Base-by-base conservation (phyloP, 805 yeast species). In the Yueomyces sinensis region DNA sequence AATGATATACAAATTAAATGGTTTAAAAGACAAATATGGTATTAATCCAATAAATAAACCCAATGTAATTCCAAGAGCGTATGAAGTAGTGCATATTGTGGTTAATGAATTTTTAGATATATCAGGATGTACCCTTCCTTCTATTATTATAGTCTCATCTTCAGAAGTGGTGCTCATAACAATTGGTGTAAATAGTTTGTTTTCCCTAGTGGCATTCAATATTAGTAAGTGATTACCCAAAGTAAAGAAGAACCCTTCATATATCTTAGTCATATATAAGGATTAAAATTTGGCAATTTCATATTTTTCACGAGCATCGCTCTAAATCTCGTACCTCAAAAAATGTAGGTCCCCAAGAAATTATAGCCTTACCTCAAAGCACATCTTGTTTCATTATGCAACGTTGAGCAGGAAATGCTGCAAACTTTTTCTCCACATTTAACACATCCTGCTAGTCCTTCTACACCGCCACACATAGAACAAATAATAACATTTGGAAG, bases 1-100 rank as follows among this genome's bases (percentile, higher is more conserved):
- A 9, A 66, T 52, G 9, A 79, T 38, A 51, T 81, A 84, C 0
- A 73, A 13, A 4, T 69, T 48, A 20, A 64, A 50, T 5, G 62
- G 54, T 29, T 50, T 56, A 42, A 63, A 58, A 2, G 37, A 36
- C 2, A 54, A 33, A 9, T 41, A 36, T 4, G 58, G 50, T 2
- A 59, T 5, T 0, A 58, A 35, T 0, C 61, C 58, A 0, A 61
- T 4, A 0, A 65, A 51, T 1, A 50, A 29, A 1, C 79, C 79
- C 9, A 62, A 45, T 1, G 62, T 19, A 1, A 50, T 37, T 1
- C 79, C 80, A 2, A 73, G 45, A 0, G 50, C 20, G 14, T 60
- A 59, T 0, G 77, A 58, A 1, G 74, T 72, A 1, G 54, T 36
- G 0, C 72, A 54, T 3, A 72, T 55, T 32, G 59, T 58, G 29